Evolutionary conservation across 73 alveolate species (phyloP).

Genomic region (Symbiodinium pilosum): DNA sequence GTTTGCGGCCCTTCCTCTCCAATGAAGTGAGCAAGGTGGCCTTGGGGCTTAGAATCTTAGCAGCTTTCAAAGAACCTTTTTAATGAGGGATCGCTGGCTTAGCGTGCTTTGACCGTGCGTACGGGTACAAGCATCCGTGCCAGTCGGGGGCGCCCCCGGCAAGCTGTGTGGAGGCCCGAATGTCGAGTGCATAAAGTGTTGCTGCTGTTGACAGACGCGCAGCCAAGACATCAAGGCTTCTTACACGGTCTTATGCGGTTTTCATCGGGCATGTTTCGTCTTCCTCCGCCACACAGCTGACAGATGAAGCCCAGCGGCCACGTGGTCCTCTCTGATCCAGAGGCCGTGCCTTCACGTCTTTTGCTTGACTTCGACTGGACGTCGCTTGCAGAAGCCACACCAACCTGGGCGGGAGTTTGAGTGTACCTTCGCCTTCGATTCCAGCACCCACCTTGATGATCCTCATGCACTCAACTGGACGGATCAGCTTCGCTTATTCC

Average conservation of each 20-base stretch:
- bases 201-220: too few relatives aligned
- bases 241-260: too few relatives aligned
- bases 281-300: background rate
- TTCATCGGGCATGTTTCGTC: too few relatives aligned
- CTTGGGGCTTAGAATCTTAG: too few relatives aligned
- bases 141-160: background rate
- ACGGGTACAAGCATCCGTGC: too few relatives aligned
- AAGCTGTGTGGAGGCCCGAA: conserved; percentile 10
- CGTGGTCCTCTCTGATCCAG: conserved; percentile 56
- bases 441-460: conserved; percentile 2
- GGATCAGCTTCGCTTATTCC: background rate
- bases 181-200: too few relatives aligned
- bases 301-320: conserved; percentile 89
- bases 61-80: background rate
- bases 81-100: background rate
- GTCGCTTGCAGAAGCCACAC: background rate
- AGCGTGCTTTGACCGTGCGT: background rate
- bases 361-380: background rate
- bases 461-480: background rate
- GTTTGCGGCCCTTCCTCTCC: conserved; percentile 71
- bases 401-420: conserved; percentile 90
- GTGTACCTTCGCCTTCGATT: conserved; percentile 85
- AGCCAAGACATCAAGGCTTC: too few relatives aligned
- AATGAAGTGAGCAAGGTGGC: conserved; percentile 52
- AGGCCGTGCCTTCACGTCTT: background rate